These are phyloP conservation scores for Malassezia brasiliensis DNA, from an alignment of 1,284 basidiomycete species.

Conservation along the genomic window DNA sequence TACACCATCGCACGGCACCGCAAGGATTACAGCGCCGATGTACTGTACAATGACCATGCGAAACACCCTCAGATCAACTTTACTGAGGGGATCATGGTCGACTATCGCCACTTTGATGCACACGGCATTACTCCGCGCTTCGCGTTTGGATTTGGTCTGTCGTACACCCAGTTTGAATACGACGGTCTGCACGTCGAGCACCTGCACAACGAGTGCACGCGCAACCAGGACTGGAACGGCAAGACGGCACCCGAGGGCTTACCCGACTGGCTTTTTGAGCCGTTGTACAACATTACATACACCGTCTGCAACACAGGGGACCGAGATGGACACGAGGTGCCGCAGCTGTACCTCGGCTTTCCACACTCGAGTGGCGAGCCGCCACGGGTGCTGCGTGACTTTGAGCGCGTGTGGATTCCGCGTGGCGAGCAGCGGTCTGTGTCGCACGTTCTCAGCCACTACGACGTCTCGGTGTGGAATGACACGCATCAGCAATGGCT, in stretches of 20 bases:
- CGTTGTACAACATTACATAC: slow-evolving; percentile 26
- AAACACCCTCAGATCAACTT: slow-evolving; percentile 31
- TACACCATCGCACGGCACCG: slow-evolving; percentile 35
- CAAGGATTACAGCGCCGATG: slow-evolving; percentile 19
- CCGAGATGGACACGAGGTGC: slow-evolving; percentile 33
- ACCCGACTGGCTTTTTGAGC: slow-evolving; percentile 33
- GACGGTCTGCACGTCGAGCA: slow-evolving; percentile 14
- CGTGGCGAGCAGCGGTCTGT: slow-evolving; percentile 20
- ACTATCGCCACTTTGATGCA: slow-evolving; percentile 32
- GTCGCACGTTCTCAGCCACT: slow-evolving; percentile 24
- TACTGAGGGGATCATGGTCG: slow-evolving; percentile 32
- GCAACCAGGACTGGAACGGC: slow-evolving; percentile 22
- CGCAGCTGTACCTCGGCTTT: slow-evolving; percentile 36
- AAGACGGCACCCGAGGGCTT: slow-evolving; percentile 19
- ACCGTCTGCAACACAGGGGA: slow-evolving; percentile 29
- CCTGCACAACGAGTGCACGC: slow-evolving; percentile 11
- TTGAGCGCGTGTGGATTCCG: slow-evolving; percentile 25
- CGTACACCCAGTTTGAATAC: slow-evolving; percentile 36
- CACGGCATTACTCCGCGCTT: slow-evolving; percentile 30
- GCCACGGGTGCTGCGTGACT: slow-evolving; percentile 34
- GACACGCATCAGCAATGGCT: slow-evolving; percentile 24
- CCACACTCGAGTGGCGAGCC: slow-evolving; percentile 29
- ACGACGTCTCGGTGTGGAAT: slow-evolving; percentile 31
- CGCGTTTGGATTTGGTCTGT: slow-evolving; percentile 34
- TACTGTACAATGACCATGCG: slow-evolving; percentile 29